These are phyloP conservation scores for Candida railenensis DNA, from an alignment of 805 yeast species.

Conservation along the genomic window DNA sequence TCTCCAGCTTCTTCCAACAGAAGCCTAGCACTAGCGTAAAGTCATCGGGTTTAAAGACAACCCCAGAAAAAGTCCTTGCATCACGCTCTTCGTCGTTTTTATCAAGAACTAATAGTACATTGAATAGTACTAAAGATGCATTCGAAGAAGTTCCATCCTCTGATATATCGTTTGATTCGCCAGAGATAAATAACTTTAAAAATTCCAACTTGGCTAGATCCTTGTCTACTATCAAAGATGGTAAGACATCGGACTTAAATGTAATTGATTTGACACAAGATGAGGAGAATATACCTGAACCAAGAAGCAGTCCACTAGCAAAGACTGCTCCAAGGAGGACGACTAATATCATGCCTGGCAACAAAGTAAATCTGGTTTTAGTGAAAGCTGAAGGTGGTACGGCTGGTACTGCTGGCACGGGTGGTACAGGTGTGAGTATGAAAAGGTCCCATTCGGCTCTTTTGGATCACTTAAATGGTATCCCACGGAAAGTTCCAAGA, in stretches of 20 bases:
- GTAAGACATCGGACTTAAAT: constrained; percentile 1
- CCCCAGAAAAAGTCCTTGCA: constrained; percentile 12
- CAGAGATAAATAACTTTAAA: constrained; percentile 36
- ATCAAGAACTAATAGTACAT: constrained; percentile 15
- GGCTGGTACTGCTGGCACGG: no score
- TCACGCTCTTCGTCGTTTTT: constrained; percentile 21
- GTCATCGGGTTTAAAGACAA: constrained; percentile 3
- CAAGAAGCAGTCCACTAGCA: constrained; percentile 4
- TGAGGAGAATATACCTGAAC: not conserved
- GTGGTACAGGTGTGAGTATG: not conserved
- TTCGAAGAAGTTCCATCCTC: constrained; percentile 29
- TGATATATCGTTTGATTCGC: constrained; percentile 38
- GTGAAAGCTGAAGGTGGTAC: no score
- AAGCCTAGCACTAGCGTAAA: not conserved
- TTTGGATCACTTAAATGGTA: constrained; percentile 16
- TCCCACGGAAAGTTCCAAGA: constrained; percentile 11
- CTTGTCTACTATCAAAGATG: not conserved
- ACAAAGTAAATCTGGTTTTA: not conserved
- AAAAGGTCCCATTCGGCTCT: constrained; percentile 22
- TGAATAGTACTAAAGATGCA: constrained; percentile 11
- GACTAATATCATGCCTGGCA: no score
- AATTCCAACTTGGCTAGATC: constrained; percentile 27
- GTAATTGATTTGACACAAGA: constrained; percentile 11
- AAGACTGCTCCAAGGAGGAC: constrained; percentile 3
- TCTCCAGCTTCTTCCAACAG: constrained; percentile 25